phyloP scores from a whole-genome alignment of 2,329 filamentous ascomycete genomes.

The Diaporthe amygdali region DNA sequence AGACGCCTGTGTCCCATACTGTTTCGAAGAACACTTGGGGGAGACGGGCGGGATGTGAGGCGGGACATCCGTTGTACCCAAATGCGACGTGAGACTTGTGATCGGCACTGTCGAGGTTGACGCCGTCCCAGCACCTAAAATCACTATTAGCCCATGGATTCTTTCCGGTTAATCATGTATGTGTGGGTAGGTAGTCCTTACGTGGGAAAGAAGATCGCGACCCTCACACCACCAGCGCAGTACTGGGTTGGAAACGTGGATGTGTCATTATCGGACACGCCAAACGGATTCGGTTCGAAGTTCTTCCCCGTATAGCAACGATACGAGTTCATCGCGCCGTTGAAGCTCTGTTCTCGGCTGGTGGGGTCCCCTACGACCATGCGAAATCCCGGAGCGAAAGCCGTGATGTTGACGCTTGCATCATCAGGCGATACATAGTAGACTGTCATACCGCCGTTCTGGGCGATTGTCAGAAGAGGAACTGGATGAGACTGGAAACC shows the following conservation, averaged over 20 bases:
- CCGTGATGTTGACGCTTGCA: slow-evolving; percentile 33
- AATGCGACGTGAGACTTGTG: slow-evolving; percentile 51
- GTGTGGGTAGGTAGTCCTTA: neutral
- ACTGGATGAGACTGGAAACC: no score
- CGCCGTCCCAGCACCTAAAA: slow-evolving; percentile 59
- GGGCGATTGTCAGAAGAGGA: neutral
- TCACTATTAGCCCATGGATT: neutral
- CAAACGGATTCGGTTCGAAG: slow-evolving; percentile 16
- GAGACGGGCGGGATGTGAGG: slow-evolving; percentile 32
- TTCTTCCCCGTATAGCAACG: slow-evolving; percentile 44
- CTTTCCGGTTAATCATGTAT: neutral
- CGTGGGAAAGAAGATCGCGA: slow-evolving; percentile 16
- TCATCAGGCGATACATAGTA: slow-evolving; percentile 37
- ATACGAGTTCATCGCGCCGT: slow-evolving; percentile 36
- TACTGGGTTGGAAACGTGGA: slow-evolving; percentile 39
- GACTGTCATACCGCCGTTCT: slow-evolving; percentile 42
- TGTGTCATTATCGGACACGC: slow-evolving; percentile 41
- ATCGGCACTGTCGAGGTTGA: slow-evolving; percentile 52
- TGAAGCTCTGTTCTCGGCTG: slow-evolving; percentile 32
- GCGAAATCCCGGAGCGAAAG: slow-evolving; percentile 46
- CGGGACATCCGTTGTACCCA: slow-evolving; percentile 39
- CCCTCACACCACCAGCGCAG: slow-evolving; percentile 42
- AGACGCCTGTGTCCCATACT: slow-evolving; percentile 32
- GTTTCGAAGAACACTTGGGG: slow-evolving; percentile 34
- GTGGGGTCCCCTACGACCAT: slow-evolving; percentile 46